These are phyloP conservation scores for Bonia amplexicaulis DNA, from an alignment of 176 grass and related monocot genomes.

Conservation along the genomic window DNA sequence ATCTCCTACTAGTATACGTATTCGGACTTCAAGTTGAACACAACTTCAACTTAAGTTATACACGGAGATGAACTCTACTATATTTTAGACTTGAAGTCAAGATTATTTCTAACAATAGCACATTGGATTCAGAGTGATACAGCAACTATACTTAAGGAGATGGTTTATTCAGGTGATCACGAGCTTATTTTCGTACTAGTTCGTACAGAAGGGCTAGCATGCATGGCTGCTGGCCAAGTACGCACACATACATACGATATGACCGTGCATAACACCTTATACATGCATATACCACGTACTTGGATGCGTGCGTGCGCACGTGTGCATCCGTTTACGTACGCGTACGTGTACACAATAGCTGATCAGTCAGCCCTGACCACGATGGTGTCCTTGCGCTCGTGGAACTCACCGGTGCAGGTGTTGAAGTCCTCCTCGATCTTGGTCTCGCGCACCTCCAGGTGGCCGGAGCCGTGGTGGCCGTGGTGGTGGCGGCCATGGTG, in stretches of 20 bases:
- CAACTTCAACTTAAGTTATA: too few species aligned
- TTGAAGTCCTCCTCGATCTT: conserved; percentile 45
- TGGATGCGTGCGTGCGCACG: background rate
- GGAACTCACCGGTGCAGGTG: conserved; percentile 45
- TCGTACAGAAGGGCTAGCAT: background rate
- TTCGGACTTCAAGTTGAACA: too few species aligned
- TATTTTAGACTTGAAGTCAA: too few species aligned
- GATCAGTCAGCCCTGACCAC: conserved; percentile 17
- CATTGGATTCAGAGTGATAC: background rate
- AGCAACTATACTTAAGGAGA: background rate
- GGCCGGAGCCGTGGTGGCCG: conserved; percentile 14
- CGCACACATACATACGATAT: background rate
- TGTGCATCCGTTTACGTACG: background rate
- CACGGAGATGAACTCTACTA: too few species aligned
- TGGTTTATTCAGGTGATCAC: conserved; percentile 13
- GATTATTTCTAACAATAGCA: too few species aligned
- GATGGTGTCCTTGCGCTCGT: conserved; percentile 46
- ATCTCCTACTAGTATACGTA: too few species aligned
- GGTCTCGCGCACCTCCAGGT: conserved; percentile 26
- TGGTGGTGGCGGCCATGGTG: background rate
- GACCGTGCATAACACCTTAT: background rate
- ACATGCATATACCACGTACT: background rate
- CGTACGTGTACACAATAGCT: background rate
- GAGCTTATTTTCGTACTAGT: conserved; percentile 12
- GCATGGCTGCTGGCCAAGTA: background rate